Evolutionary conservation across 2,329 filamentous ascomycete species (phyloP).

Genomic region (Talaromyces sp.): DNA sequence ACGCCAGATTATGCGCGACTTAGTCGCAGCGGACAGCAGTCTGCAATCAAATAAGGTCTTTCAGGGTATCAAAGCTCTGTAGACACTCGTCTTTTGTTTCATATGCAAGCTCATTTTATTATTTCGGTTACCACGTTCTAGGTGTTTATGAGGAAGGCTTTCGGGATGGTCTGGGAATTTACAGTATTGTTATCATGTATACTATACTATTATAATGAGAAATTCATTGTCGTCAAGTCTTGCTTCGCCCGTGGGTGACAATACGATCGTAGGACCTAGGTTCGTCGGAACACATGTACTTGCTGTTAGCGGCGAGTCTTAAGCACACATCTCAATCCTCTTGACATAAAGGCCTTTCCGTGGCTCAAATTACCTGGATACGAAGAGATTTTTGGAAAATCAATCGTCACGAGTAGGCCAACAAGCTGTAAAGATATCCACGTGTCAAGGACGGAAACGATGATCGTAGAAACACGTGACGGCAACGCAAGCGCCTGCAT

Average conservation of each 20-base stretch:
- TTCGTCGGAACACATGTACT: background rate
- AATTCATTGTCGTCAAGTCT: background rate
- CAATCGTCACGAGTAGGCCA: background rate
- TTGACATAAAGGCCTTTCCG: background rate
- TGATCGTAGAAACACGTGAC: conserved; percentile 3
- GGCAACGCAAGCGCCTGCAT: background rate
- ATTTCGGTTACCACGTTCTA: background rate
- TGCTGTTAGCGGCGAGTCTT: background rate
- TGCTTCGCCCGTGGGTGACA: background rate
- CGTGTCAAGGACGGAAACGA: background rate
- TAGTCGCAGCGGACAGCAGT: conserved; percentile 71
- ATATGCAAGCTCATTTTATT: background rate
- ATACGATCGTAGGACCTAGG: background rate
- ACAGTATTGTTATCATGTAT: background rate
- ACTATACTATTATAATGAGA: background rate
- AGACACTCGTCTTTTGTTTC: conserved; percentile 1
- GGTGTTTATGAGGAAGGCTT: background rate
- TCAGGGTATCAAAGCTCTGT: conserved; percentile 48
- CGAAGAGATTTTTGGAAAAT: background rate
- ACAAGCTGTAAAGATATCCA: background rate
- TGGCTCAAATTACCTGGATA: background rate
- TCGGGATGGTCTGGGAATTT: background rate
- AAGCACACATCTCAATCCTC: background rate
- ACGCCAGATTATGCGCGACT: conserved; percentile 70
- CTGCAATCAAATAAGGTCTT: conserved; percentile 56